Evolutionary conservation across 2,329 filamentous ascomycete species (phyloP), one percentile per base, ranked within the genome.

Genomic region (Cladosporium colombiae): DNA sequence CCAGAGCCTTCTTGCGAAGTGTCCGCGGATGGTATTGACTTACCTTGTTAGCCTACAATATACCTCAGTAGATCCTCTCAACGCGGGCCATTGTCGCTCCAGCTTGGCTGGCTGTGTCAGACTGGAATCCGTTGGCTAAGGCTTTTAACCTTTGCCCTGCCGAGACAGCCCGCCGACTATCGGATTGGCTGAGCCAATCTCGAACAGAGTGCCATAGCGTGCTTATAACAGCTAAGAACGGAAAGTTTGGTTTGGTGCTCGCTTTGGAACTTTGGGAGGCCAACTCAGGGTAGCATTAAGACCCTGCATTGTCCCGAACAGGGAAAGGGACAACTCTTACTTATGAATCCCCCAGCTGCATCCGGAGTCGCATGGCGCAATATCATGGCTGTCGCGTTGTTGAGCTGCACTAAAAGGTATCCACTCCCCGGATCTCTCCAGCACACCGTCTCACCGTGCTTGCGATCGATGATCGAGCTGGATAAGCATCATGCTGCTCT

Each of bases 241-340:
- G 37, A 46, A 37, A 56, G 8, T 63, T 55, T 46, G 50, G 33
- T 44, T 31, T 63, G 25, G 61, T 63, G 23, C 61, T 46, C 61
- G n/a, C 5, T 40, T 40, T 40, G 37, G 31, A 33, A 53, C 25
- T n/a, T 27, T n/a, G 11, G 31, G 44, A 46, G 33, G 23, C 8
- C 33, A 35, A 18, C 6, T 56, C 50, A 56, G n/a, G 13, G 21
- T 16, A 40, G 8, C 18, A 16, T 35, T 27, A 37, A 56, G 61
- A 63, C 61, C 61, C 61, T 63, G 61, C 61, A 63, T 21, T 46
- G 55, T 40, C 61, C 61, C n/a, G n/a, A 63, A 44, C 10, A 27
- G 61, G 50, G 49, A 63, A 21, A 21, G 29, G 61, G 25, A 31
- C 35, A 29, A 44, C 10, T 13, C 18, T 21, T 52, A 8, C 11